A percentile compares a stretch with the other conserved stretches of the same genome.
phyloP scores from a whole-genome alignment of 1,284 basidiomycete genomes.

The Caloboletus inedulis region DNA sequence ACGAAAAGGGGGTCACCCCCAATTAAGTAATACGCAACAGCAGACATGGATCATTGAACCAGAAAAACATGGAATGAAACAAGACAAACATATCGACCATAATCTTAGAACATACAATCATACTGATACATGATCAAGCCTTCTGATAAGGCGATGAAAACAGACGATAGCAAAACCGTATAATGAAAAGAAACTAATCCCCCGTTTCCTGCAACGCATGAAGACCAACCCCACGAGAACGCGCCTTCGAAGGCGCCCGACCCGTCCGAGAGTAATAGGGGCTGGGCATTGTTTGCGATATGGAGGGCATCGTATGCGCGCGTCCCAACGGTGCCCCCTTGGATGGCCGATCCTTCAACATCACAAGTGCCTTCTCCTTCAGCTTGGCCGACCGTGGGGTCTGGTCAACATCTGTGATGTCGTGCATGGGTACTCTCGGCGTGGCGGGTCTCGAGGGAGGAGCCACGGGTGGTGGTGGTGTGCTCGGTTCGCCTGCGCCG shows the following conservation, averaged over 20 bases:
- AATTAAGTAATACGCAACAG: too few relatives aligned
- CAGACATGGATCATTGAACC: too few relatives aligned
- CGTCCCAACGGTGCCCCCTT: conserved; percentile 13
- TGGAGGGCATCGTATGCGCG: conserved; percentile 16
- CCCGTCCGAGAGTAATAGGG: not conserved
- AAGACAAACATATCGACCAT: conserved; percentile 2
- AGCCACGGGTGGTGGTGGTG: not conserved
- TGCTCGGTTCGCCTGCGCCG: not conserved
- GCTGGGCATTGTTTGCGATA: not conserved
- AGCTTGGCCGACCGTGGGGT: not conserved
- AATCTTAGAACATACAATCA: conserved; percentile 8
- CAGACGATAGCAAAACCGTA: not conserved
- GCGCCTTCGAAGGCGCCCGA: not conserved
- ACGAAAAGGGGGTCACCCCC: too few relatives aligned
- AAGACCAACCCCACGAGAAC: conserved; percentile 4
- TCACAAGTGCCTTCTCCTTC: conserved; percentile 3
- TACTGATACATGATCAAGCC: not conserved
- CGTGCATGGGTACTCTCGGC: not conserved
- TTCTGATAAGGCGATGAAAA: not conserved
- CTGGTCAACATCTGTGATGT: not conserved
- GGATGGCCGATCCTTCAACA: not conserved
- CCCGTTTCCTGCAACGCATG: conserved; percentile 7
- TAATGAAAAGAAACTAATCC: conserved; percentile 2
- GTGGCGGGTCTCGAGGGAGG: not conserved
- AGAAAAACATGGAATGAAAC: not conserved